A percentile compares a stretch with the other conserved stretches of the same genome.
phyloP scores from a whole-genome alignment of 225 moss, liverwort and hornwort species.

The Ulota crispa region DNA sequence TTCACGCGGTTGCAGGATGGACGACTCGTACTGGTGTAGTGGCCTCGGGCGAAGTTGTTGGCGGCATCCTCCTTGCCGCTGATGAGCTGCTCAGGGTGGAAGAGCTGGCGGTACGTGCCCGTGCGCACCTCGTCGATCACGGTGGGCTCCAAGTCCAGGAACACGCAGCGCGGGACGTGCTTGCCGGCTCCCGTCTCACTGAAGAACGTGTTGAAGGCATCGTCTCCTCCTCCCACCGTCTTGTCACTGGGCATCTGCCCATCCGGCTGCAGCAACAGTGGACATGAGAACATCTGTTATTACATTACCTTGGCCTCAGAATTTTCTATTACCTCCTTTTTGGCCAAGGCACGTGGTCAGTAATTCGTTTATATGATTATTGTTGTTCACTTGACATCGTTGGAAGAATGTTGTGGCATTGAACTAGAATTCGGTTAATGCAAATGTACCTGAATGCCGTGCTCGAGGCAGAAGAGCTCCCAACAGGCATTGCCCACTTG shows the following conservation, averaged over 20 bases:
- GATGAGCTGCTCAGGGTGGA: slow-evolving; percentile 47
- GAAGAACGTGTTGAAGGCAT: slow-evolving; percentile 31
- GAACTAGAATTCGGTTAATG: neutral
- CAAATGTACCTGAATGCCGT: slow-evolving; percentile 35
- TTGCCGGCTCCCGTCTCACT: slow-evolving; percentile 38
- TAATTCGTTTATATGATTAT: no score
- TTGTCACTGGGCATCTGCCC: slow-evolving; percentile 42
- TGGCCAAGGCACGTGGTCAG: no score
- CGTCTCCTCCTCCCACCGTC: slow-evolving; percentile 26
- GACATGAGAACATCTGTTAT: neutral
- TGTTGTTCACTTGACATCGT: neutral
- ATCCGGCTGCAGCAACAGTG: slow-evolving; percentile 24
- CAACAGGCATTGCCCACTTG: slow-evolving; percentile 52
- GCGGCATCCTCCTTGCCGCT: slow-evolving; percentile 44
- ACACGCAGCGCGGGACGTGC: slow-evolving; percentile 36
- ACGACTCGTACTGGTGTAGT: slow-evolving; percentile 27
- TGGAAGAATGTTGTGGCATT: no score
- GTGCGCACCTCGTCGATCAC: slow-evolving; percentile 43
- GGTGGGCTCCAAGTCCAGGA: slow-evolving; percentile 39
- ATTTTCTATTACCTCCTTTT: no score
- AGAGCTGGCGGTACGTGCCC: slow-evolving; percentile 40
- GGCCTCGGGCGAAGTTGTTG: slow-evolving; percentile 43
- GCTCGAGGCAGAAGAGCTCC: slow-evolving; percentile 46
- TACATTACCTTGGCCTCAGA: no score
- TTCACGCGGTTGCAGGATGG: no score